Evolutionary conservation across 2,329 filamentous ascomycete genomes (phyloP), one percentile per base, ranked within the genome.

Genomic region (Cercospora sojina): DNA sequence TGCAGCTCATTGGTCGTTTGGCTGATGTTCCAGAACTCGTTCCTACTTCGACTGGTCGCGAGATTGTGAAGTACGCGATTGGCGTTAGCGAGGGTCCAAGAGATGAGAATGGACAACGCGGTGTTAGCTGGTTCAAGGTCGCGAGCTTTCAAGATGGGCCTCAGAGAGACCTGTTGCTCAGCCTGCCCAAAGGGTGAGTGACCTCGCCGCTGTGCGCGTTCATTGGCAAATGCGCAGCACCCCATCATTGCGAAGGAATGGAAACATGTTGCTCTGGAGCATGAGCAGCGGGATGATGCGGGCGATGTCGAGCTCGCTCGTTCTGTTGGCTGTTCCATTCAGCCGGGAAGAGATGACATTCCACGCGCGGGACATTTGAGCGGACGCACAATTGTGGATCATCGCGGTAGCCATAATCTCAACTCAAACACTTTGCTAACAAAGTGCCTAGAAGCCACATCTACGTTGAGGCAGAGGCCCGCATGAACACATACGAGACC

Each of bases 1-100:
- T 99, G 83, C 90, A 88, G 75, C 84, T 99, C 79, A 86, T 97
- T 73, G 95, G 95, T 76, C 90, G 93, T 79, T 88, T 99, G 60
- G 92, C 87, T 68, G 86, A 88, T 74, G 85, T 87, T 62, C 94
- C 95, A 66, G 93, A 97, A 83, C 75, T 93, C 71, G 84, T 86
- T 41, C 79, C 87, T 66, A 91, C 91, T 57, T 85, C 86, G 74
- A 89, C 83, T 61, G 92, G 92, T 66, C 85, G 85, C 70, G 91
- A 96, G 70, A 75, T 96, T 66, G 77, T 98, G 75, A 87, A 86
- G 74, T 98, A 96, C 78, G 82, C 88, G 4, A 82, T 99, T 69
- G 93, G 87, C 60, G 91, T 88, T 74, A 88, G 83, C 78, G 79
- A 78, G 67, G 92, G 92, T 13, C 80, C 83, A 68, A 83, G 81